Evolutionary conservation across 352 stramenopile species (phyloP).

Genomic region (Phytophthora citricola): DNA sequence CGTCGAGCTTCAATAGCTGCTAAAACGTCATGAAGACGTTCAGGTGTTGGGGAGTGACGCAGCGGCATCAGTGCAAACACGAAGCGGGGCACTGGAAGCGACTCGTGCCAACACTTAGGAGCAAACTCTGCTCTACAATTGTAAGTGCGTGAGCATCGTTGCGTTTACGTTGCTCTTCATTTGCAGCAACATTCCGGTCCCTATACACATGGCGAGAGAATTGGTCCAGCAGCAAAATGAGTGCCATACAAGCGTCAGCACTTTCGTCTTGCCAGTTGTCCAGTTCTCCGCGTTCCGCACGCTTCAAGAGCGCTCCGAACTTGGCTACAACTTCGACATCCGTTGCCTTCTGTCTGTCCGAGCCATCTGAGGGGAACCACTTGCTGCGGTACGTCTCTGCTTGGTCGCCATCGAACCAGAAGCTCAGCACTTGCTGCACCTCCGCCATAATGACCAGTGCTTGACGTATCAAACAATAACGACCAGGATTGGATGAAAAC

Average conservation of each 20-base stretch:
- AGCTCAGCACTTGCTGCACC: conserved; percentile 51
- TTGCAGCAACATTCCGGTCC: conserved; percentile 24
- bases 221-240: conserved; percentile 90
- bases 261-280: conserved; percentile 46
- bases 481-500: conserved; percentile 17
- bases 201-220: conserved; percentile 86
- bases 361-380: conserved; percentile 68
- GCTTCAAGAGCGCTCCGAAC: conserved; percentile 51
- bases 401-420: conserved; percentile 71
- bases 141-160: conserved; percentile 63
- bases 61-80: conserved; percentile 90
- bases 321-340: conserved; percentile 47
- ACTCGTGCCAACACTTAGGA: conserved; percentile 56
- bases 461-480: not conserved
- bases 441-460: conserved; percentile 32
- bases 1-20: conserved; percentile 56
- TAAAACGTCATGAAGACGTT: conserved; percentile 61
- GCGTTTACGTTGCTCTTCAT: conserved; percentile 24
- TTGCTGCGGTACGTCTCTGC: conserved; percentile 58
- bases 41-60: conserved; percentile 76
- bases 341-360: conserved; percentile 50
- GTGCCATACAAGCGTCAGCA: conserved; percentile 61
- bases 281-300: conserved; percentile 56
- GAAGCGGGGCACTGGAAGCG: conserved; percentile 61
- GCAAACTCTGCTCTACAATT: conserved; percentile 51